Conservation (phyloP, 2,329 filamentous ascomycete species). For the Penicillium sp. region DNA sequence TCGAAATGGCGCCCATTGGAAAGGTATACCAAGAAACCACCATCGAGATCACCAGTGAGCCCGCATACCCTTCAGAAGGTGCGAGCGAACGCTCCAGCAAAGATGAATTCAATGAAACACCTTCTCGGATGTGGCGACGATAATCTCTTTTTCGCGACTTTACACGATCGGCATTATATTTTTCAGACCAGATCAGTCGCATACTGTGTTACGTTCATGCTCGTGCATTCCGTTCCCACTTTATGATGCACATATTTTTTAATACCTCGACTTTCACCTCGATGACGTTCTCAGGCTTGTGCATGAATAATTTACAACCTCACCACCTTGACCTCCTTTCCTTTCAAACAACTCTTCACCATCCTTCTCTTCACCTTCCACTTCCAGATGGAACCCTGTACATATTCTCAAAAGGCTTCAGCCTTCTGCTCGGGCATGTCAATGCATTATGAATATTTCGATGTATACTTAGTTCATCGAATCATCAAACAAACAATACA, state of each 20-base stretch:
- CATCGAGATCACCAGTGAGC: conserved; percentile 47
- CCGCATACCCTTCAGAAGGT: conserved; percentile 32
- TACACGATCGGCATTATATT: neutral
- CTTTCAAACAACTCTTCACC: neutral
- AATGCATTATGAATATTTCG: conserved; percentile 6
- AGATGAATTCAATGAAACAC: conserved; percentile 25
- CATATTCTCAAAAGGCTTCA: conserved; percentile 12
- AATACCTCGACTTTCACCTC: neutral
- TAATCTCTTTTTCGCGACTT: conserved; percentile 13
- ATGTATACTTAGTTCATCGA: conserved; percentile 14
- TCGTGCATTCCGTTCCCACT: neutral
- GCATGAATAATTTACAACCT: neutral
- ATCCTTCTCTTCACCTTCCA: conserved; percentile 1
- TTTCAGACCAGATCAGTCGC: conserved; percentile 1
- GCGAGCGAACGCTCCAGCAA: conserved; percentile 34
- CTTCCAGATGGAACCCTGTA: conserved; percentile 17
- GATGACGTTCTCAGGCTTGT: neutral
- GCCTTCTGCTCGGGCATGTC: conserved; percentile 1
- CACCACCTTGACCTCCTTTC: neutral
- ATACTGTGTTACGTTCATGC: conserved; percentile 1
- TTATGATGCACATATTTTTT: neutral
- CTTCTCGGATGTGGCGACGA: conserved; percentile 30
- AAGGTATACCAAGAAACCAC: conserved; percentile 51
- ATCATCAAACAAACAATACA: neutral
- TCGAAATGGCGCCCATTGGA: conserved; percentile 39